Evolutionary conservation across 371 early-diverging fungal genomes (phyloP).

Genomic region (Gilbertella persicaria): DNA sequence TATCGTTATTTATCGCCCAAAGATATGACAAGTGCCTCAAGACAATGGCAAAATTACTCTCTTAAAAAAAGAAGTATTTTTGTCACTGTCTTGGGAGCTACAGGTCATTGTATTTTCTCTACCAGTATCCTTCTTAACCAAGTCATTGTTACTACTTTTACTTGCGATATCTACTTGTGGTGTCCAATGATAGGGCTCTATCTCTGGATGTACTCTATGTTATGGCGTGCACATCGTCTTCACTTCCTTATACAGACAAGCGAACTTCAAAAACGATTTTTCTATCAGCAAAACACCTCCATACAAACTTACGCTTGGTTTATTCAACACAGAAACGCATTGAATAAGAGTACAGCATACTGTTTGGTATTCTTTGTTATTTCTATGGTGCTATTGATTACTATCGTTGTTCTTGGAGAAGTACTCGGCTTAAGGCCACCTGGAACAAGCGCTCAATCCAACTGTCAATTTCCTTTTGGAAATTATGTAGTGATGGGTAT

Average conservation of each 20-base stretch:
- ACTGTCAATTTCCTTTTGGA: conserved; percentile 5
- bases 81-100: conserved; percentile 9
- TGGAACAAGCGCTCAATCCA: not conserved
- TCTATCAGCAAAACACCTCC: not conserved
- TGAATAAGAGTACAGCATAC: not conserved
- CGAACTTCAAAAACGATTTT: conserved; percentile 4
- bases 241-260: conserved; percentile 13
- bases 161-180: conserved; percentile 20
- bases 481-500: conserved; percentile 3
- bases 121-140: conserved; percentile 7
- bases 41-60: conserved; percentile 17
- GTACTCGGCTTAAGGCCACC: not conserved
- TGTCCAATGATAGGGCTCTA: conserved; percentile 14
- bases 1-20: not conserved
- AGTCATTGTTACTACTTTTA: not conserved
- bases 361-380: not conserved
- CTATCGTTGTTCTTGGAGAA: conserved; percentile 5
- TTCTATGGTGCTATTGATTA: not conserved
- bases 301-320: not conserved
- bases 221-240: conserved; percentile 15
- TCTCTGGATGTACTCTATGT: conserved; percentile 17
- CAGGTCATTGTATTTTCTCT: conserved; percentile 12
- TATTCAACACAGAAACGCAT: not conserved
- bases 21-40: conserved; percentile 4
- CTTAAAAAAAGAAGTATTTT: conserved; percentile 13